Conservation (phyloP, 2,329 filamentous ascomycete genomes). For the Stromatinia cepivora region DNA sequence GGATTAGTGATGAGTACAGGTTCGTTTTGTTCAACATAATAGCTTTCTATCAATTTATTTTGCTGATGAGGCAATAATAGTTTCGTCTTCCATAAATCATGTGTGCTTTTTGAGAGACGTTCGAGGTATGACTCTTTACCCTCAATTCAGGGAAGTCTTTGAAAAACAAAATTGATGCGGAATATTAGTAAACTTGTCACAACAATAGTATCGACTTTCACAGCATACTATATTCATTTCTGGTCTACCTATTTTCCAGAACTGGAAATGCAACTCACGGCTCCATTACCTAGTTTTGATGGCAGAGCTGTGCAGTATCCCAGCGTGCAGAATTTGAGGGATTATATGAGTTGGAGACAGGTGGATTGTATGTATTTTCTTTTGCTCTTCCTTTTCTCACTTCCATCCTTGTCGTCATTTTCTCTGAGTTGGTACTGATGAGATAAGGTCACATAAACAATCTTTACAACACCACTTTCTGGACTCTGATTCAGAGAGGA, state of each 20-base stretch:
- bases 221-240: constrained; percentile 80
- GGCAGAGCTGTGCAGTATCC: constrained; percentile 90
- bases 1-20: constrained; percentile 93
- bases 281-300: constrained; percentile 86
- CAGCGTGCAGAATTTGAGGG: constrained; percentile 74
- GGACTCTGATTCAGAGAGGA: constrained; percentile 78
- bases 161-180: background rate
- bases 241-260: constrained; percentile 78
- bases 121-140: constrained; percentile 57
- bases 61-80: constrained; percentile 47
- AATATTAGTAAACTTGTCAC: constrained; percentile 77
- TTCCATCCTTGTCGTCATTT: constrained; percentile 21
- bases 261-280: constrained; percentile 64
- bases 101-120: constrained; percentile 80
- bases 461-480: constrained; percentile 96
- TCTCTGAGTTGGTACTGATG: constrained; percentile 19
- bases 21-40: constrained; percentile 40
- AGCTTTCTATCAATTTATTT: constrained; percentile 21
- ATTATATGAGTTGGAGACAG: constrained; percentile 97
- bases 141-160: background rate
- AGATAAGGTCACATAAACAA: constrained; percentile 89
- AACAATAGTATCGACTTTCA: constrained; percentile 90
- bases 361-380: constrained; percentile 71
- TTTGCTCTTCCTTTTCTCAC: background rate
- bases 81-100: constrained; percentile 85